Evolutionary conservation across 345 rosid genomes (phyloP).

Genomic region (Dovyalis caffra): DNA sequence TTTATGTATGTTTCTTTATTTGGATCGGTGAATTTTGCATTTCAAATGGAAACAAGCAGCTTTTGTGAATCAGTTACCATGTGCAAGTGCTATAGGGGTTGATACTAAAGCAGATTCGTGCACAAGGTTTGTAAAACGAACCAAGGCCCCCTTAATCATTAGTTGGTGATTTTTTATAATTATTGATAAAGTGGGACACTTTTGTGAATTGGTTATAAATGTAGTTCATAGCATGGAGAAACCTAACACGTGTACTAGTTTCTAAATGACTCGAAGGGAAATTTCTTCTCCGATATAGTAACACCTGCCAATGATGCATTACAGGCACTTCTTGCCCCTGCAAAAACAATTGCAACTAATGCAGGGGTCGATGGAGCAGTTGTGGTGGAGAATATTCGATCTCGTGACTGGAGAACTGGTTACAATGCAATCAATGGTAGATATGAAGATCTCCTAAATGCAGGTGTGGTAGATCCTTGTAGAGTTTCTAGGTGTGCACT

Average conservation of each 20-base stretch:
- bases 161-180: no score
- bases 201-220: neutral
- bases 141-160: no score
- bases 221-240: neutral
- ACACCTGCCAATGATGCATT: no score
- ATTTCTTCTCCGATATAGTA: constrained; percentile 33
- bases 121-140: no score
- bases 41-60: neutral
- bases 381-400: constrained; percentile 68
- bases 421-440: constrained; percentile 73
- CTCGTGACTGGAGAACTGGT: constrained; percentile 61
- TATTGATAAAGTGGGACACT: neutral
- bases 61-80: neutral
- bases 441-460: constrained; percentile 68
- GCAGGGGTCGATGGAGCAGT: constrained; percentile 76
- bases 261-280: neutral
- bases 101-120: no score
- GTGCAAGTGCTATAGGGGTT: neutral
- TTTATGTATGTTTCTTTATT: neutral
- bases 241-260: no score
- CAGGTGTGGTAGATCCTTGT: constrained; percentile 74
- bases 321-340: constrained; percentile 81
- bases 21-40: neutral
- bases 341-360: constrained; percentile 72
- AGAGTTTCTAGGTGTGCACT: constrained; percentile 78